Conservation (phyloP, 2,329 filamentous ascomycete genomes). For the Pseudopyricularia javanii region DNA sequence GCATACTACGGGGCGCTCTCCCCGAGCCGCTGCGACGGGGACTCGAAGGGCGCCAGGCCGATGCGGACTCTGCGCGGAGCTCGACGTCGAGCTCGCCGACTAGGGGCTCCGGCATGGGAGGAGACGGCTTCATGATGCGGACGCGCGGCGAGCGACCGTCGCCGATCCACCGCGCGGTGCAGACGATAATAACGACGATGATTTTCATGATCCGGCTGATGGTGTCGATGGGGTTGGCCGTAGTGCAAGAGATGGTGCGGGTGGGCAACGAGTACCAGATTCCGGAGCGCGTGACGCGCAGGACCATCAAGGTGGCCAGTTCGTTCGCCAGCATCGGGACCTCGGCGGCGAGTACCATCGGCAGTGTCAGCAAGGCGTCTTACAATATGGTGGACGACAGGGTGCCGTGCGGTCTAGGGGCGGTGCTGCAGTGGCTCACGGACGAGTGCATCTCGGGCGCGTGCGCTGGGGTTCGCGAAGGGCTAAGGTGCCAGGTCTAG, state of each 20-base stretch:
- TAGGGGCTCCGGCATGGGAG: not conserved
- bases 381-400: constrained; percentile 2
- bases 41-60: not conserved
- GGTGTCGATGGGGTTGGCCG: not conserved
- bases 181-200: constrained; percentile 82
- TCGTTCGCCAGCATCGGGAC: constrained; percentile 2
- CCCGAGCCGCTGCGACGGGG: constrained; percentile 17
- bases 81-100: not conserved
- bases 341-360: constrained; percentile 2
- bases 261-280: constrained; percentile 3
- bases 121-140: not conserved
- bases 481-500: not conserved
- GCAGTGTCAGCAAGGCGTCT: constrained; percentile 2
- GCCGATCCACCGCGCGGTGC: constrained; percentile 96
- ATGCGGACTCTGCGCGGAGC: not conserved
- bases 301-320: constrained; percentile 1
- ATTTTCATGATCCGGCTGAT: constrained; percentile 36
- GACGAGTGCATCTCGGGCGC: constrained; percentile 3
- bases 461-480: constrained; percentile 2
- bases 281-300: constrained; percentile 1
- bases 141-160: constrained; percentile 43
- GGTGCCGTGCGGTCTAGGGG: not conserved
- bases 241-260: constrained; percentile 1
- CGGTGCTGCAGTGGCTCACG: not conserved
- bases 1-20: constrained; percentile 36